These are phyloP conservation scores for Metschnikowia chrysomelidarum DNA, from an alignment of 805 yeast genomes.

Conservation along the genomic window DNA sequence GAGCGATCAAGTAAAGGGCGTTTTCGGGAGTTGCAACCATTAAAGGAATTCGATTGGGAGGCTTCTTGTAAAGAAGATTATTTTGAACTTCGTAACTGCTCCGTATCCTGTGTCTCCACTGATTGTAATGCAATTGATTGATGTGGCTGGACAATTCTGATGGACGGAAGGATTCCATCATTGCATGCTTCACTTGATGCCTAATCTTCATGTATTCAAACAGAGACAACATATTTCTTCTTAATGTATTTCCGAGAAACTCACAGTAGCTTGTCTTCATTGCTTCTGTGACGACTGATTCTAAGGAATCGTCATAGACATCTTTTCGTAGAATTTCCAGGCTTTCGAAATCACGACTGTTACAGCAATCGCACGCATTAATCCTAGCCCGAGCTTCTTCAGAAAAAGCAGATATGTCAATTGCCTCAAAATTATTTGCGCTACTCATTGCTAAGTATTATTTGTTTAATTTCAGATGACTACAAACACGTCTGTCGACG, in stretches of 20 bases:
- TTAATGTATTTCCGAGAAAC: background rate
- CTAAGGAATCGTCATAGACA: too few relatives aligned
- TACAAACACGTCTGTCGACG: too few relatives aligned
- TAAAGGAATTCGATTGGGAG: background rate
- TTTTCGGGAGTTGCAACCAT: conserved; percentile 2
- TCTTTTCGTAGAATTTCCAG: background rate
- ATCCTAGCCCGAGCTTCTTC: background rate
- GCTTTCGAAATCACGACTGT: conserved; percentile 2
- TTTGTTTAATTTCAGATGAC: too few relatives aligned
- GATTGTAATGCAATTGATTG: background rate
- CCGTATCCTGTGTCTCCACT: background rate
- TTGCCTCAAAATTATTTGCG: too few relatives aligned
- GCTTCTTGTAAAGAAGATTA: conserved; percentile 1
- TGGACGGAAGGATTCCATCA: background rate
- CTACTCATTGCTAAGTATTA: too few relatives aligned
- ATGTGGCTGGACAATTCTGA: background rate
- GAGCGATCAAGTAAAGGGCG: conserved; percentile 1
- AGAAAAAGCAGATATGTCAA: background rate
- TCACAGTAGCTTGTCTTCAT: background rate
- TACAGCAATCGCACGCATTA: conserved; percentile 4
- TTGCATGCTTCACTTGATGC: conserved; percentile 1
- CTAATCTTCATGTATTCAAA: conserved; percentile 2
- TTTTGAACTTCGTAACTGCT: background rate
- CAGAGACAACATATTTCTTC: conserved; percentile 1
- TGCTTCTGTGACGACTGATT: too few relatives aligned